Base-by-base conservation (phyloP, 805 yeast species). In the Aciculoconidium aculeatum region DNA sequence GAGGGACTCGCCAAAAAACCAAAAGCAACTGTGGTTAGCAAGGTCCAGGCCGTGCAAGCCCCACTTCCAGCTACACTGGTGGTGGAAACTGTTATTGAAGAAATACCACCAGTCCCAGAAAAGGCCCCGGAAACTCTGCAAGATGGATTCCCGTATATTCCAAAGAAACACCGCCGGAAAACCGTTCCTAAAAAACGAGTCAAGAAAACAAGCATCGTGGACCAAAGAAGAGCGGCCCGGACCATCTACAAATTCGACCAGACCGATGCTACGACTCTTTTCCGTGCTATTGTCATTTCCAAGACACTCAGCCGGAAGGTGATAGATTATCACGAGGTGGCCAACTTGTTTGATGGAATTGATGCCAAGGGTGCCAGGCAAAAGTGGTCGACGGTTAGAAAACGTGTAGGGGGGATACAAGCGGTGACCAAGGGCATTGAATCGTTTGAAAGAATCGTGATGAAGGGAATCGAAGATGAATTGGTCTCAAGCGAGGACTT, bases 381-480 rank as follows among this genome's bases (percentile, higher is more conserved):
- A 28, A 77, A 72, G 35, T 88, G 96, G 96, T 74, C 80, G 2
- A 62, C 72, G 11, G 65, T 82, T 6, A 66, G 84, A 23, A 70
- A 73, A 22, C 58, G 48, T 47, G 45, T 62, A 42, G 65, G 70
- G 36, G 68, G 70, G 6, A 37, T 51, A 3, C 45, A 44, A 6
- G 72, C 79, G 21, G 92, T 92, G 0, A 53, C 57, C 10, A 64
- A 68, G 28, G 81, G 78, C 0, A 61, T 81, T 23, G 70, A 67
- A 23, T 68, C 69, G 8, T 88, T 92, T 79, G 90, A 83, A 43
- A 64, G 62, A 12, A 65, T 83, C 12, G 67, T 87, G 14, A 42
- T 77, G 19, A 55, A 59, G 21, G 79, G 77, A 0, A 75, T 84
- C 13, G 70, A 69, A 23, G 70, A 68, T 8, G 86, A 75, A 1